Evolutionary conservation across 768 basidiomycete genomes (phyloP).

Genomic region (Grammothele lineata): DNA sequence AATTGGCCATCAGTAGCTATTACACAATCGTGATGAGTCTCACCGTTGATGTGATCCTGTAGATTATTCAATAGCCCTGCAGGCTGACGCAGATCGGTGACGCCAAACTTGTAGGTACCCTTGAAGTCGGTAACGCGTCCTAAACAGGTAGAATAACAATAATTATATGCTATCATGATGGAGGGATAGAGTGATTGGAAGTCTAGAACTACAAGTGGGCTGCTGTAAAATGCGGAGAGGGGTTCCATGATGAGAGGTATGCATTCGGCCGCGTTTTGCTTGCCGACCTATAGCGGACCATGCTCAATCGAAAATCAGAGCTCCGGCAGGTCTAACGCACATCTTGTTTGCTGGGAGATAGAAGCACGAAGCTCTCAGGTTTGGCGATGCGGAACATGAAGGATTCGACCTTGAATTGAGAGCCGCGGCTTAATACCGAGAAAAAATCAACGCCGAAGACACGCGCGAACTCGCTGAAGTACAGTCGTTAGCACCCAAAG

Average conservation of each 20-base stretch:
- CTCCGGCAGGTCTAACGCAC: too few species aligned
- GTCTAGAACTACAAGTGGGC: slow-evolving; percentile 90
- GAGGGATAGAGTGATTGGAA: slow-evolving; percentile 97
- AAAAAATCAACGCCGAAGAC: slow-evolving; percentile 98
- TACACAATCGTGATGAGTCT: slow-evolving; percentile 16
- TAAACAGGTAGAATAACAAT: slow-evolving; percentile 94
- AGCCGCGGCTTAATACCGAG: slow-evolving; percentile 91
- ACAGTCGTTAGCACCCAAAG: not conserved
- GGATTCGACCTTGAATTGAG: slow-evolving; percentile 98
- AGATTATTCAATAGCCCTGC: slow-evolving; percentile 66
- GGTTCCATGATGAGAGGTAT: slow-evolving; percentile 97
- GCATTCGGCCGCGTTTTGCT: slow-evolving; percentile 94
- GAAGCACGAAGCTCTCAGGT: slow-evolving; percentile 86
- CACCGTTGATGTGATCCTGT: slow-evolving; percentile 74
- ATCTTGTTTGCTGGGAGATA: slow-evolving; percentile 86
- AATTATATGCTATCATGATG: slow-evolving; percentile 98
- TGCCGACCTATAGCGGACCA: slow-evolving; percentile 78
- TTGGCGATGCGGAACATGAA: slow-evolving; percentile 98
- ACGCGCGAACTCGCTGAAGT: slow-evolving; percentile 85
- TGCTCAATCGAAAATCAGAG: not conserved
- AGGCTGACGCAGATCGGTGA: slow-evolving; percentile 65
- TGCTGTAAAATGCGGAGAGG: slow-evolving; percentile 85
- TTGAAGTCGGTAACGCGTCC: slow-evolving; percentile 87
- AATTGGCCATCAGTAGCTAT: not conserved
- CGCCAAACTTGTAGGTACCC: slow-evolving; percentile 85